Percentiles rank a stretch among this genome's conserved stretches.
phyloP scores from a whole-genome alignment of 2,329 filamentous ascomycete genomes.

The Clarireedia monteithiana region DNA sequence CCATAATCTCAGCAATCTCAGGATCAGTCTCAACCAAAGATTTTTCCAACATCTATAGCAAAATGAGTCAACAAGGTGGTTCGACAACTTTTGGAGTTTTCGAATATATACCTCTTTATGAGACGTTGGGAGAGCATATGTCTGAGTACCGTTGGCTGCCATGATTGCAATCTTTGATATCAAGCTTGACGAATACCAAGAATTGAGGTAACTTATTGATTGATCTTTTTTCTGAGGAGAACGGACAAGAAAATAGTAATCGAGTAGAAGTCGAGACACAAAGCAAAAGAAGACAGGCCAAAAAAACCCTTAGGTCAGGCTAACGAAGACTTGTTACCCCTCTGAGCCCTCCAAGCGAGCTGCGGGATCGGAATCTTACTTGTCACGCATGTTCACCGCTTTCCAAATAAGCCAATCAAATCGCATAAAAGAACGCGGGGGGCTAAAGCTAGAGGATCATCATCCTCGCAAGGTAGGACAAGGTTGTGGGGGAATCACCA shows the following conservation, averaged over 20 bases:
- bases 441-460: no score
- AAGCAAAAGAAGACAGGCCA: background rate
- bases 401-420: background rate
- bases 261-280: background rate
- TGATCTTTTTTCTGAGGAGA: background rate
- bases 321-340: background rate
- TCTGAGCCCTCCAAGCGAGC: background rate
- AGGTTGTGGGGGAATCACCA: no score
- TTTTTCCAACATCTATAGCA: slow-evolving; percentile 82
- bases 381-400: background rate
- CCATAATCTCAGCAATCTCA: slow-evolving; percentile 96
- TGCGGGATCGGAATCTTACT: background rate
- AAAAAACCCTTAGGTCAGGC: background rate
- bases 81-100: background rate
- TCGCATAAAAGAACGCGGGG: background rate
- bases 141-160: slow-evolving; percentile 10
- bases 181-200: background rate
- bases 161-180: slow-evolving; percentile 13
- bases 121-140: slow-evolving; percentile 57
- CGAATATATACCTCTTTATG: slow-evolving; percentile 56
- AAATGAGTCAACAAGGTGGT: slow-evolving; percentile 15
- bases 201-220: background rate
- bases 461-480: no score
- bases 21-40: slow-evolving; percentile 85
- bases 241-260: background rate